A percentile compares a stretch with the other conserved stretches of the same genome.
phyloP scores from a whole-genome alignment of 768 basidiomycete genomes.

The Termitomyces sp. region DNA sequence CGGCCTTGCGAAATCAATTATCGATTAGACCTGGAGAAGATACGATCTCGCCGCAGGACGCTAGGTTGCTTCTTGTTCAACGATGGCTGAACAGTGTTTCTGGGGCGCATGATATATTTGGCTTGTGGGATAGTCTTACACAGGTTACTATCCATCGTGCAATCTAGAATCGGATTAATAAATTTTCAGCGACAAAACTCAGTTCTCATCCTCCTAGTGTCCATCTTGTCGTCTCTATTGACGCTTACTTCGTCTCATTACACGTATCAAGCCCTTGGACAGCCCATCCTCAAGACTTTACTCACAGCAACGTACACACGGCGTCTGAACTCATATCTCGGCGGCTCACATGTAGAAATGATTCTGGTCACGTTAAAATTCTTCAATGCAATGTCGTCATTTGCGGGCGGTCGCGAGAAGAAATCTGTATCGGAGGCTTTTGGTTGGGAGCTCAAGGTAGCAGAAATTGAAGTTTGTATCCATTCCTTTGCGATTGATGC shows the following conservation, averaged over 20 bases:
- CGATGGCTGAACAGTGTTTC: constrained; percentile 57
- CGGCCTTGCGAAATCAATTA: constrained; percentile 57
- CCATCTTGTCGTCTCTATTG: constrained; percentile 55
- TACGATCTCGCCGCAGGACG: constrained; percentile 47
- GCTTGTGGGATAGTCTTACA: constrained; percentile 49
- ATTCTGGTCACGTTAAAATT: constrained; percentile 62
- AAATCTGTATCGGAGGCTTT: constrained; percentile 61
- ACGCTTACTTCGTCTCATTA: constrained; percentile 63
- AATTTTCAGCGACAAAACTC: constrained; percentile 35
- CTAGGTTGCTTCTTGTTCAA: constrained; percentile 51
- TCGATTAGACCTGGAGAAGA: constrained; percentile 44
- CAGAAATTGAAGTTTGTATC: background rate
- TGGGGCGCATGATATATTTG: constrained; percentile 56
- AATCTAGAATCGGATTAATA: constrained; percentile 1
- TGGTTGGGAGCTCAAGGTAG: constrained; percentile 75
- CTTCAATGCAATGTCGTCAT: constrained; percentile 53
- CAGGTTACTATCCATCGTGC: constrained; percentile 33
- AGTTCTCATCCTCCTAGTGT: constrained; percentile 37
- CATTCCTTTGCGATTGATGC: background rate
- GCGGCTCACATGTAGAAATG: constrained; percentile 57
- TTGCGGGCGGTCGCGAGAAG: constrained; percentile 61
- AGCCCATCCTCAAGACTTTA: constrained; percentile 55
- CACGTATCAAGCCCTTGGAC: constrained; percentile 56
- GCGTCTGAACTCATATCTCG: constrained; percentile 56
- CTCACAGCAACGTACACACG: constrained; percentile 51